Evolutionary conservation across 2,329 filamentous ascomycete genomes (phyloP).

Genomic region (Colletotrichum sp.): DNA sequence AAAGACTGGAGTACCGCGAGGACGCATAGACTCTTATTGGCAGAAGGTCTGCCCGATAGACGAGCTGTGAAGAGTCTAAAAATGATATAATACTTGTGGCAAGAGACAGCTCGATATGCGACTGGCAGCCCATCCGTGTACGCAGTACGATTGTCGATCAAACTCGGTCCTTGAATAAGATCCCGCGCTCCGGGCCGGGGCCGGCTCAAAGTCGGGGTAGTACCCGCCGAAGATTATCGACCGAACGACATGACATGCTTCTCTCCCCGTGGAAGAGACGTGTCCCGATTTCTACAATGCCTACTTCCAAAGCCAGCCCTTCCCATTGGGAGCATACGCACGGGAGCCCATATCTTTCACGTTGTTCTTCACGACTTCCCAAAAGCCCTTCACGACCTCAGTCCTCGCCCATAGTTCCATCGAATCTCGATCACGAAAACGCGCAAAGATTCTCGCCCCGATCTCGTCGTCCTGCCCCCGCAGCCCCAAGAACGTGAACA

Average conservation of each 20-base stretch:
- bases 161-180: neutral
- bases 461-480: slow-evolving; percentile 26
- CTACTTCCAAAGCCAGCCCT: slow-evolving; percentile 30
- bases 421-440: slow-evolving; percentile 25
- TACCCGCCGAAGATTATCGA: neutral
- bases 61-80: accelerated
- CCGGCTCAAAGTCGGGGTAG: neutral
- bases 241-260: neutral
- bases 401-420: slow-evolving; percentile 24
- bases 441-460: slow-evolving; percentile 25
- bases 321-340: slow-evolving; percentile 26
- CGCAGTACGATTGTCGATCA: neutral
- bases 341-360: slow-evolving; percentile 24
- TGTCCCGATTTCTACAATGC: neutral
- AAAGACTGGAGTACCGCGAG: neutral
- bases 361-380: slow-evolving; percentile 24
- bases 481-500: slow-evolving; percentile 26
- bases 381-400: slow-evolving; percentile 23
- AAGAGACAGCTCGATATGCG: neutral
- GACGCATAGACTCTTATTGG: neutral
- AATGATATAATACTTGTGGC: neutral
- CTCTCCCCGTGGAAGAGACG: neutral
- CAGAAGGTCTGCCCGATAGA: neutral
- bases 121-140: neutral
- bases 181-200: no score